Percentiles rank a stretch among this genome's conserved stretches.
Conservation (phyloP, 2,329 filamentous ascomycete genomes). For the Beauveria asiatica region DNA sequence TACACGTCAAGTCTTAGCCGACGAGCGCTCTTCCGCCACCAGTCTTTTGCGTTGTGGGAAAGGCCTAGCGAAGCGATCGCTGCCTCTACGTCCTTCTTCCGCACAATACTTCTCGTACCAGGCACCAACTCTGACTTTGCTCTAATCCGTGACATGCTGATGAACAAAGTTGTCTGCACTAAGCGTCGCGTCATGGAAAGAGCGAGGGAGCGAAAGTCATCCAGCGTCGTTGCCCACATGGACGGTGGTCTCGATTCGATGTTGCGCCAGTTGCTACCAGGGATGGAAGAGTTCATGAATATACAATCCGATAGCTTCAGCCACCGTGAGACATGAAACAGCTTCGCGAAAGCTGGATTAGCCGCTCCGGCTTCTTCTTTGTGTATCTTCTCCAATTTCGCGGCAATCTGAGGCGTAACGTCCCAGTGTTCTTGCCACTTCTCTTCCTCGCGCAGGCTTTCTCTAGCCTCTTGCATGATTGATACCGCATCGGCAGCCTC, state of each 20-base stretch:
- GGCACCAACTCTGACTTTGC: conserved; percentile 31
- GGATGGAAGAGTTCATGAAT: conserved; percentile 65
- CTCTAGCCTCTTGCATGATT: conserved; percentile 53
- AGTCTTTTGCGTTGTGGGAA: conserved; percentile 26
- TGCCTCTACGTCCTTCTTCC: conserved; percentile 38
- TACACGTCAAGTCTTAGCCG: conserved; percentile 41
- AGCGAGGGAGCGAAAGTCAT: conserved; percentile 63
- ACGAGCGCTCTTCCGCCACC: conserved; percentile 41
- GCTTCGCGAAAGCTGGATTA: conserved; percentile 38
- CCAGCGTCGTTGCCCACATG: conserved; percentile 66
- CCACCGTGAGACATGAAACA: conserved; percentile 55
- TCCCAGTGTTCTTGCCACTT: conserved; percentile 61
- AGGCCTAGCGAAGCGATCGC: conserved; percentile 41
- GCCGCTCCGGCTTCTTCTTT: conserved; percentile 13
- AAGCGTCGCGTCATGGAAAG: conserved; percentile 62
- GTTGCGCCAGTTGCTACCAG: conserved; percentile 59
- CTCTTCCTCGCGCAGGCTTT: conserved; percentile 49
- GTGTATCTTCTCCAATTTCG: conserved; percentile 19
- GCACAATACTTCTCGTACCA: conserved; percentile 26
- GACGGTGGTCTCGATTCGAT: conserved; percentile 56
- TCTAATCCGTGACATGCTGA: conserved; percentile 60
- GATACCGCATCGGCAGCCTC: conserved; percentile 58
- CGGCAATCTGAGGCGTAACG: conserved; percentile 38
- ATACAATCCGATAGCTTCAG: conserved; percentile 54
- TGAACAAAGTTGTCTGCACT: conserved; percentile 59